Evolutionary conservation across 176 grass and related monocot species (phyloP).

Genomic region (Calamus simplicifolius): DNA sequence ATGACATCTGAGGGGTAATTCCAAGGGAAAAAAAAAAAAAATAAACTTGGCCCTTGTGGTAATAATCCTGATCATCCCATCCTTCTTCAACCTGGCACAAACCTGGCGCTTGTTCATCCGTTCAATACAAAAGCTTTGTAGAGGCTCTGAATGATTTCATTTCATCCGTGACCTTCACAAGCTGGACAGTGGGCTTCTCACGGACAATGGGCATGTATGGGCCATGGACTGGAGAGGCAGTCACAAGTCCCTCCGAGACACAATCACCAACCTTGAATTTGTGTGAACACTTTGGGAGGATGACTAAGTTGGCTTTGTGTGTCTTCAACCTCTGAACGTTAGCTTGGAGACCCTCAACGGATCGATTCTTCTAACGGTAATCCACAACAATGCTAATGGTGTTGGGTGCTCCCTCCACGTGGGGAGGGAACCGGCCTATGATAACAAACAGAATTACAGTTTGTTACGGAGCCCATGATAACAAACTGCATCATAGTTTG

Average conservation of each 20-base stretch:
- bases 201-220: constrained; percentile 65
- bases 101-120: too few relatives aligned
- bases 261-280: constrained; percentile 95
- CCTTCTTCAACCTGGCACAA: too few relatives aligned
- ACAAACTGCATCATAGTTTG: too few relatives aligned
- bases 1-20: too few relatives aligned
- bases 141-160: constrained; percentile 89
- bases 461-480: too few relatives aligned
- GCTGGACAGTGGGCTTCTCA: constrained; percentile 49
- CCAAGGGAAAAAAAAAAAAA: too few relatives aligned
- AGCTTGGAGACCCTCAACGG: constrained; percentile 63
- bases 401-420: too few relatives aligned
- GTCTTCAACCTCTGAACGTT: constrained; percentile 68
- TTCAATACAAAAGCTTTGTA: constrained; percentile 57
- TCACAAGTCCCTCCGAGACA: constrained; percentile 63
- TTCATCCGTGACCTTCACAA: constrained; percentile 16
- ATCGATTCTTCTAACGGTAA: constrained; percentile 64
- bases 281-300: constrained; percentile 64
- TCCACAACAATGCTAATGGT: constrained; percentile 84
- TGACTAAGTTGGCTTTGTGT: constrained; percentile 73
- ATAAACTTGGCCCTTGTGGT: too few relatives aligned
- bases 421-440: too few relatives aligned
- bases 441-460: too few relatives aligned
- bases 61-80: too few relatives aligned
- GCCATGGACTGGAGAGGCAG: constrained; percentile 67